A percentile compares a stretch with the other conserved stretches of the same genome.
phyloP scores from a whole-genome alignment of 1,284 basidiomycete species.

The Ustilago curta region DNA sequence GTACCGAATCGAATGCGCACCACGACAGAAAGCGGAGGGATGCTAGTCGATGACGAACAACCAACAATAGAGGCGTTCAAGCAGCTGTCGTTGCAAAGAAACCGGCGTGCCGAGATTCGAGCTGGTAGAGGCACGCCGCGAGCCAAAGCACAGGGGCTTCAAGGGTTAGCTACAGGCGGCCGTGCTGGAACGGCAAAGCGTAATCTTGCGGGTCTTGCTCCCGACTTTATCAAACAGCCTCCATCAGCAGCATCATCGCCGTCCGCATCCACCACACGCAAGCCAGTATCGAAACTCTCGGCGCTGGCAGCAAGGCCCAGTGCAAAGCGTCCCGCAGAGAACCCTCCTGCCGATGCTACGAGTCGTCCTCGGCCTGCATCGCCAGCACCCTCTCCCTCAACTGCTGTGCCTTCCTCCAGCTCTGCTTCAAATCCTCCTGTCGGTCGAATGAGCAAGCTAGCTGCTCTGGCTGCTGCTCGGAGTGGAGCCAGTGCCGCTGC shows the following conservation, averaged over 20 bases:
- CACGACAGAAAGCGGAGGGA: conserved; percentile 19
- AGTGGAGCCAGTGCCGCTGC: conserved; percentile 13
- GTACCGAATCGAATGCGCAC: conserved; percentile 6
- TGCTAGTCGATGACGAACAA: conserved; percentile 29
- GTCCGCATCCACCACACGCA: conserved; percentile 6
- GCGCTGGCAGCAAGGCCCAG: conserved; percentile 44
- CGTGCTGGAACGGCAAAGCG: conserved; percentile 52
- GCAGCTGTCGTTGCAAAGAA: conserved; percentile 36
- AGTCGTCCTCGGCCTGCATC: conserved; percentile 25
- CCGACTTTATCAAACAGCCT: conserved; percentile 25
- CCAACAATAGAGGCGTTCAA: conserved; percentile 75
- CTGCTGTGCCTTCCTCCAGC: conserved; percentile 2
- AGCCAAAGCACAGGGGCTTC: conserved; percentile 41
- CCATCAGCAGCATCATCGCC: conserved; percentile 4
- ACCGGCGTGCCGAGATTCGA: conserved; percentile 33
- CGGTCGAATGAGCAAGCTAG: conserved; percentile 54
- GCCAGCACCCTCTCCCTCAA: conserved; percentile 13
- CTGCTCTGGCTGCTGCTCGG: conserved; percentile 56
- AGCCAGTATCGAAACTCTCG: conserved; percentile 45
- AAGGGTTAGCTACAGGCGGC: conserved; percentile 45
- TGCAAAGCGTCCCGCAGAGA: conserved; percentile 44
- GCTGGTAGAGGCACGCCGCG: conserved; percentile 30
- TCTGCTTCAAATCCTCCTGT: conserved; percentile 11
- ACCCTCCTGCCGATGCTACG: conserved; percentile 10
- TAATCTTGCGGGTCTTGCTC: conserved; percentile 45